Percentiles rank a stretch among this genome's conserved stretches.
These are phyloP conservation scores for Batkoa obscura DNA, from an alignment of 371 early-diverging fungal genomes.

Conservation along the genomic window DNA sequence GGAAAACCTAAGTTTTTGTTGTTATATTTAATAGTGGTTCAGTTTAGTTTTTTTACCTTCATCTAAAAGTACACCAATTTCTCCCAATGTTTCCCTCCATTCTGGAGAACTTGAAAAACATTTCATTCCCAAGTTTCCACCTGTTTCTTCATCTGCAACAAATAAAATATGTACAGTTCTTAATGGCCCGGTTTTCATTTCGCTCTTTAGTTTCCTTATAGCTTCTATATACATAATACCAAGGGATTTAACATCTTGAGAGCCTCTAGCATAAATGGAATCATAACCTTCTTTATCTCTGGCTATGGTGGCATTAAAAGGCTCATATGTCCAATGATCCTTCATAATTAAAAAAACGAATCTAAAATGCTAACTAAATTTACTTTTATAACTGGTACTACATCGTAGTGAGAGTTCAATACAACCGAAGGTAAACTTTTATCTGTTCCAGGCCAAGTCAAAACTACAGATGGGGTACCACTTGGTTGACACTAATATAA, in stretches of 20 bases:
- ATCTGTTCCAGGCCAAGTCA: conserved; percentile 33
- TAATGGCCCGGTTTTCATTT: conserved; percentile 15
- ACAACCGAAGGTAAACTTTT: conserved; percentile 31
- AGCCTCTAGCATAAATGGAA: conserved; percentile 51
- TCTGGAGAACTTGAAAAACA: conserved; percentile 29
- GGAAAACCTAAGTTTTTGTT: conserved; percentile 17
- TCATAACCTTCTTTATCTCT: conserved; percentile 24
- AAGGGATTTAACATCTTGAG: conserved; percentile 76
- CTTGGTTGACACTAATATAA: neutral
- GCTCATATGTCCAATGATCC: conserved; percentile 45
- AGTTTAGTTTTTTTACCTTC: conserved; percentile 26
- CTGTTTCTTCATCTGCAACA: conserved; percentile 63
- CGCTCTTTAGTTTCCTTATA: conserved; percentile 29
- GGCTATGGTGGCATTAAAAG: conserved; percentile 43
- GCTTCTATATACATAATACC: conserved; percentile 51
- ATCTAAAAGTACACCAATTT: conserved; percentile 59
- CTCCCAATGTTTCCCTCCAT: conserved; percentile 26
- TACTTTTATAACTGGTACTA: conserved; percentile 52
- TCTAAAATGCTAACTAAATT: neutral
- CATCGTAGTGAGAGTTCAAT: conserved; percentile 68
- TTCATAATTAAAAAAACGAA: neutral
- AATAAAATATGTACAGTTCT: conserved; percentile 48
- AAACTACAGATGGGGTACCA: conserved; percentile 47
- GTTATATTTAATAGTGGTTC: neutral
- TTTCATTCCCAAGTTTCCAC: conserved; percentile 54